Evolutionary conservation across 352 stramenopile species (phyloP).

Genomic region (Labyrinthula sp.): DNA sequence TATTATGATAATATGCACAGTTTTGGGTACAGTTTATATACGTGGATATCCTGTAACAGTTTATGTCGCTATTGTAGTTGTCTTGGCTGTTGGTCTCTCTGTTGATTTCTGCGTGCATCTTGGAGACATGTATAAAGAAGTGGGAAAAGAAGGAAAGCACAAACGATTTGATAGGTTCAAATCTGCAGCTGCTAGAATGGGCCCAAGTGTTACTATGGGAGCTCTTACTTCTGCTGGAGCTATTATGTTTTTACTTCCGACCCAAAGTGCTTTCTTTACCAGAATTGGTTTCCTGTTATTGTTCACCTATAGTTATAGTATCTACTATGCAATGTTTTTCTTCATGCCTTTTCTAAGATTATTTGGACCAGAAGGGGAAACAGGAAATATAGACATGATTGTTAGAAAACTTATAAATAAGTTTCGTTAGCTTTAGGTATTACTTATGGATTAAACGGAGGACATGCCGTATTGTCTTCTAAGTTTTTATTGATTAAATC

Average conservation of each 20-base stretch:
- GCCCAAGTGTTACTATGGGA: conserved; percentile 33
- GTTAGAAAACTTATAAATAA: too few relatives aligned
- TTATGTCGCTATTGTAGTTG: conserved; percentile 30
- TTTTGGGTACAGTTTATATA: conserved; percentile 30
- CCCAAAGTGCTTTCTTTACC: conserved; percentile 34
- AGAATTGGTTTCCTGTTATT: conserved; percentile 35
- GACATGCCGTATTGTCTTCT: too few relatives aligned
- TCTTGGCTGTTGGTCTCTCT: conserved; percentile 36
- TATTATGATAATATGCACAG: conserved; percentile 29
- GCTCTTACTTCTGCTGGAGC: conserved; percentile 34
- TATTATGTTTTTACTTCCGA: conserved; percentile 29
- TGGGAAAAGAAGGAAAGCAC: conserved; percentile 9
- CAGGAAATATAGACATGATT: too few relatives aligned
- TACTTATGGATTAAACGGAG: too few relatives aligned
- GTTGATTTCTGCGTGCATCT: conserved; percentile 36
- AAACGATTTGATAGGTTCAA: conserved; percentile 26
- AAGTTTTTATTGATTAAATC: too few relatives aligned
- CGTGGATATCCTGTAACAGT: conserved; percentile 34
- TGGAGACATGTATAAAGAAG: conserved; percentile 34
- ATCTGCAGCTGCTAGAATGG: conserved; percentile 30
- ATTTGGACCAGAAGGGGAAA: too few relatives aligned
- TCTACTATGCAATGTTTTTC: too few relatives aligned
- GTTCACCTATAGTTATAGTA: too few relatives aligned
- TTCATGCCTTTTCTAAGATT: too few relatives aligned
- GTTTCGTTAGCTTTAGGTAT: too few relatives aligned